Evolutionary conservation across 352 stramenopile species (phyloP).

Genomic region (Globisporangium cylindrosporum): DNA sequence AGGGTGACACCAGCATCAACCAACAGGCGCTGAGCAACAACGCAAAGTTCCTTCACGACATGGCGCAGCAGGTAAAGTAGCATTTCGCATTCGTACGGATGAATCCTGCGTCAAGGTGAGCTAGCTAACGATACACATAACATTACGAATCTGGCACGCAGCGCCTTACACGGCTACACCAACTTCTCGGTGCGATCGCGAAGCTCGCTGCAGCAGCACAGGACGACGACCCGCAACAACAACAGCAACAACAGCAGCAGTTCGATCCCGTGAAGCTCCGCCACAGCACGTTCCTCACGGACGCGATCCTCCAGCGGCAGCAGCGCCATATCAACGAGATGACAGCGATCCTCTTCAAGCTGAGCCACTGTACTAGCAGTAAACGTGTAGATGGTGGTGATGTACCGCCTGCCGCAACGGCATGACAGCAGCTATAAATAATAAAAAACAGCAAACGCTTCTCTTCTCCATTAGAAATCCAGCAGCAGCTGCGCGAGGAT

Average conservation of each 20-base stretch:
- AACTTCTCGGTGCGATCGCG: slow-evolving; percentile 57
- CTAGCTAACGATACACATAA: background rate
- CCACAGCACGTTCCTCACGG: slow-evolving; percentile 49
- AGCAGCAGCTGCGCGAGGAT: slow-evolving; percentile 77
- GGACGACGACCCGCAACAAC: background rate
- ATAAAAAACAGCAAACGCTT: background rate
- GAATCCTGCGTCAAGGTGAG: too few species aligned
- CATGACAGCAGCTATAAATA: background rate
- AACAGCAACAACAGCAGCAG: background rate
- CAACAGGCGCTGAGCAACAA: slow-evolving; percentile 22
- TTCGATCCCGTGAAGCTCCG: slow-evolving; percentile 41
- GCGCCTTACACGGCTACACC: slow-evolving; percentile 54
- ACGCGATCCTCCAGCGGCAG: slow-evolving; percentile 41
- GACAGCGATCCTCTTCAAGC: slow-evolving; percentile 16
- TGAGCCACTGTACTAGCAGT: slow-evolving; percentile 7
- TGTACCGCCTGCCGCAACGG: background rate
- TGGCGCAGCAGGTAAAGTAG: slow-evolving; percentile 55
- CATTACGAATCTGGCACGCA: slow-evolving; percentile 15
- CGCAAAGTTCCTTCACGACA: slow-evolving; percentile 42
- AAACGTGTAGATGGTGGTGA: background rate
- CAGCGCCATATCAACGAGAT: slow-evolving; percentile 32
- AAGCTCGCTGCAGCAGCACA: slow-evolving; percentile 40
- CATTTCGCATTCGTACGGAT: background rate
- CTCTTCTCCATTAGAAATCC: slow-evolving; percentile 51
- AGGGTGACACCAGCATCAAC: background rate